Base-by-base conservation (phyloP, 139 green algal genomes). In the Chlamydomonas urium region DNA sequence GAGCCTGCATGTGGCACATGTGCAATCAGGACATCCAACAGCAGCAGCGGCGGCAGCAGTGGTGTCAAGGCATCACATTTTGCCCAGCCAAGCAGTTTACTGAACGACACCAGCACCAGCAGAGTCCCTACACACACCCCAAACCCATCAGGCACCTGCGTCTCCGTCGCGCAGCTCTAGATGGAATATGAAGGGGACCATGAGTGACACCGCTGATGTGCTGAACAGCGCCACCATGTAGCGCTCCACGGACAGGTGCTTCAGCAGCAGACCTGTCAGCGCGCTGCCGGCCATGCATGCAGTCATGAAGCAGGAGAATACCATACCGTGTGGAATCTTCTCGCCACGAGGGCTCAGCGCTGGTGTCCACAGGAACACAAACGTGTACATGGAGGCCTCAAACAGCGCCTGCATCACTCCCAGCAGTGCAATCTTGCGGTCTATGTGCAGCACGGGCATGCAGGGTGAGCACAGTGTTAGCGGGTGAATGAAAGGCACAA, bases 291-390 rank as follows among this genome's bases (percentile, higher is more conserved):
- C 87, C 94, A 98, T 98, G 77, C 76, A 95, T 35, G 89, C 79
- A 1, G 96, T 86, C 94, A 98, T 98, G 81, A 98, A 96, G 74
- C 86, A 94, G 31, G 91, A 86, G 69, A 98, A 98, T 47, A 98
- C 94, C 67, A 97, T 90, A 59, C 94, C 94, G 72, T 98, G 94
- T 3, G 93, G 94, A 63, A 98, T 93, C 73, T 87, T 98, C 88
- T 68, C 86, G 76, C 76, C 76, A 63, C 86, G 81, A 2, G 94
- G 92, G 47, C 74, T 85, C 37, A 98, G 86, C 3, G 93, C 90
- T 19, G 93, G 91, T 3, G 93, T 98, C 93, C 93, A 98, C 69
- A 98, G 85, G 86, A 98, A 98, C 1, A 98, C 93, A 81, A 98
- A 98, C 1, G 94, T 97, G 83, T 98, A 98, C 94, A 98, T 98